phyloP scores from a whole-genome alignment of 2,329 filamentous ascomycete genomes.

The Talaromyces albobiverticillius region DNA sequence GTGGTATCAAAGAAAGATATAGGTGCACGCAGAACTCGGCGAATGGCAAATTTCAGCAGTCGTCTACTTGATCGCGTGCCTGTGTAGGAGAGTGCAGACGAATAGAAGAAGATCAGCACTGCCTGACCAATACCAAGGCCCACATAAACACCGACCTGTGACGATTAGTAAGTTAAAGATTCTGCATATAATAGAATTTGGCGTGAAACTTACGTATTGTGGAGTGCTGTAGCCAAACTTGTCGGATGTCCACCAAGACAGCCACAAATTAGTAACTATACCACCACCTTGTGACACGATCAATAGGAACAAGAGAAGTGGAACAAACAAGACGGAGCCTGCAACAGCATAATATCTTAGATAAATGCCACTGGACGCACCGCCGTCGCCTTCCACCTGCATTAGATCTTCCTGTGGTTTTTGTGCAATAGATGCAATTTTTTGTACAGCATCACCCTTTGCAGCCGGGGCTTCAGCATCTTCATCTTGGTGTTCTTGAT shows the following conservation, averaged over 20 bases:
- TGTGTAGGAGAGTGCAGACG: constrained; percentile 68
- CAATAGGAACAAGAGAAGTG: constrained; percentile 60
- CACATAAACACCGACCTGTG: constrained; percentile 62
- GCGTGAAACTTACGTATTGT: constrained; percentile 50
- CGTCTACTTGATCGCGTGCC: constrained; percentile 72
- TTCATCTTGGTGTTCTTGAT: constrained; percentile 48
- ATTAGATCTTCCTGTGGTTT: constrained; percentile 32
- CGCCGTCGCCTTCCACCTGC: constrained; percentile 50
- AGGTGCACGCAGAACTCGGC: constrained; percentile 66
- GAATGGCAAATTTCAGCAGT: constrained; percentile 66
- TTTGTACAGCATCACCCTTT: constrained; percentile 13
- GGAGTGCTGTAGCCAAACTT: constrained; percentile 53
- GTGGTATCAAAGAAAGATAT: constrained; percentile 76
- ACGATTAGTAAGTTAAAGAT: background rate
- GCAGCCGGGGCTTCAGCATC: constrained; percentile 44
- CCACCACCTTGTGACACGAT: constrained; percentile 71
- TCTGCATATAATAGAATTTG: background rate
- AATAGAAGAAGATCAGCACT: constrained; percentile 71
- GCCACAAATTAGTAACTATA: constrained; percentile 80
- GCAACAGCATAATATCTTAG: constrained; percentile 69
- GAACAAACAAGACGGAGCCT: constrained; percentile 60
- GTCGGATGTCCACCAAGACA: constrained; percentile 81
- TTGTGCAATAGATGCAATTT: constrained; percentile 50
- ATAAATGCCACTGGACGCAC: constrained; percentile 74
- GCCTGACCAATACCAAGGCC: constrained; percentile 69